Conservation (phyloP, 495 filamentous ascomycete species). For the Glutinoglossum americanum region DNA sequence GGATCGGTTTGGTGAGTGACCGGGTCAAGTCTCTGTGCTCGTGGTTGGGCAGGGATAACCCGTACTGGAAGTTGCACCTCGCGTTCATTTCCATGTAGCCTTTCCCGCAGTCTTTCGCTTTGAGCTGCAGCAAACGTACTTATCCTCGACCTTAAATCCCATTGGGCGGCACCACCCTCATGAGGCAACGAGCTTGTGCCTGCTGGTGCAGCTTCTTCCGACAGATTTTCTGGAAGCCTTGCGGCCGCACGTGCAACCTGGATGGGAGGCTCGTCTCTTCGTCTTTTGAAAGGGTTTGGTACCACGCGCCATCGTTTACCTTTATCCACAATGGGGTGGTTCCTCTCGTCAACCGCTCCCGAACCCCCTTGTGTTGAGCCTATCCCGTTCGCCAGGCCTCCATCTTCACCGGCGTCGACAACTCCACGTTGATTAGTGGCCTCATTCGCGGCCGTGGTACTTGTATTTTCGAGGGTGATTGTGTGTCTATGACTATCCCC, state of each 20-base stretch:
- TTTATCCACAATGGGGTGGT: neutral
- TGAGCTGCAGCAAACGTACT: slow-evolving; percentile 18
- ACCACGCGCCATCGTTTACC: slow-evolving; percentile 26
- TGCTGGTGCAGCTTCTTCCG: slow-evolving; percentile 14
- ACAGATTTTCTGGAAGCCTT: neutral
- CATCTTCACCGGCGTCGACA: neutral
- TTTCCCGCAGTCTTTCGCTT: slow-evolving; percentile 15
- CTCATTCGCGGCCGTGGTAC: neutral
- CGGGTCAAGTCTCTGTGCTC: slow-evolving; percentile 13
- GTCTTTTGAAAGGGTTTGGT: slow-evolving; percentile 30
- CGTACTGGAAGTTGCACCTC: slow-evolving; percentile 30
- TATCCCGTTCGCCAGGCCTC: neutral
- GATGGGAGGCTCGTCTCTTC: slow-evolving; percentile 27
- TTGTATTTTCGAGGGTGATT: neutral
- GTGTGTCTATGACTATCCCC: neutral
- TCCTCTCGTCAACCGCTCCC: neutral
- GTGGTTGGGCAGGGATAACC: slow-evolving; percentile 43
- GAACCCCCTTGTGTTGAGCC: neutral
- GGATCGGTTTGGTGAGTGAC: slow-evolving; percentile 9
- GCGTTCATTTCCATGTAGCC: slow-evolving; percentile 3
- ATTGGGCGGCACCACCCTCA: slow-evolving; percentile 9
- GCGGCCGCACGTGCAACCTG: neutral
- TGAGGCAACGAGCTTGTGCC: slow-evolving; percentile 2
- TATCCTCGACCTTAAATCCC: slow-evolving; percentile 13
- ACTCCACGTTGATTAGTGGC: neutral